Conservation (phyloP, 129 eudicot genomes). For the Silybum marianum region DNA sequence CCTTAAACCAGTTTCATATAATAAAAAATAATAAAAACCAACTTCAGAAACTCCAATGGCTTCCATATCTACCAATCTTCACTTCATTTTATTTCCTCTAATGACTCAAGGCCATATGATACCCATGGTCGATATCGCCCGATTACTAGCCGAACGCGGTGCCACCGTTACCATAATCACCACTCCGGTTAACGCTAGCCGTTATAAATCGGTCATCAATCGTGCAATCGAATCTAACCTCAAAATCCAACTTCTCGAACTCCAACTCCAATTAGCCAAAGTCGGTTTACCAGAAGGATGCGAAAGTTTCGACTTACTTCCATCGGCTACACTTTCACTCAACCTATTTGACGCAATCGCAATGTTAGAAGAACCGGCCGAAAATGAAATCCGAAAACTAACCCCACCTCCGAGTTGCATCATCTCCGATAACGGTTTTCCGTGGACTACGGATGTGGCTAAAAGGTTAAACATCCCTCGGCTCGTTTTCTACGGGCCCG, state of each 20-base stretch:
- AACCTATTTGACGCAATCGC: constrained; percentile 35
- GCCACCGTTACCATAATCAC: constrained; percentile 37
- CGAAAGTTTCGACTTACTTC: constrained; percentile 50
- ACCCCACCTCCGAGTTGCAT: constrained; percentile 45
- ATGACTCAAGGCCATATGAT: constrained; percentile 66
- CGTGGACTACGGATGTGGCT: constrained; percentile 46
- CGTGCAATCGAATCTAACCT: constrained; percentile 41
- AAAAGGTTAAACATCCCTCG: constrained; percentile 36
- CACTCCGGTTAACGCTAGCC: constrained; percentile 45
- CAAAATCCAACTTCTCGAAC: constrained; percentile 29
- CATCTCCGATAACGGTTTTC: constrained; percentile 39
- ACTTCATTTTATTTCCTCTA: constrained; percentile 51
- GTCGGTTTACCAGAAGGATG: constrained; percentile 57
- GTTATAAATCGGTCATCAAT: constrained; percentile 24
- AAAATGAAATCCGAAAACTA: constrained; percentile 17
- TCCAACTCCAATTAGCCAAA: constrained; percentile 39
- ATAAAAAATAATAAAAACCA: not conserved
- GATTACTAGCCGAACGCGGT: constrained; percentile 47
- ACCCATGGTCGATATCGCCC: constrained; percentile 61
- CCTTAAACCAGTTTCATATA: not conserved
- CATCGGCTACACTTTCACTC: not conserved
- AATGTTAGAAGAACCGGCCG: constrained; percentile 35
- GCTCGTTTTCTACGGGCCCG: constrained; percentile 49
- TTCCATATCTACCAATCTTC: constrained; percentile 34
- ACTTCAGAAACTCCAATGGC: constrained; percentile 10